These are phyloP conservation scores for Reticulascus tulasneorum DNA, from an alignment of 2,329 filamentous ascomycete species.

Conservation along the genomic window DNA sequence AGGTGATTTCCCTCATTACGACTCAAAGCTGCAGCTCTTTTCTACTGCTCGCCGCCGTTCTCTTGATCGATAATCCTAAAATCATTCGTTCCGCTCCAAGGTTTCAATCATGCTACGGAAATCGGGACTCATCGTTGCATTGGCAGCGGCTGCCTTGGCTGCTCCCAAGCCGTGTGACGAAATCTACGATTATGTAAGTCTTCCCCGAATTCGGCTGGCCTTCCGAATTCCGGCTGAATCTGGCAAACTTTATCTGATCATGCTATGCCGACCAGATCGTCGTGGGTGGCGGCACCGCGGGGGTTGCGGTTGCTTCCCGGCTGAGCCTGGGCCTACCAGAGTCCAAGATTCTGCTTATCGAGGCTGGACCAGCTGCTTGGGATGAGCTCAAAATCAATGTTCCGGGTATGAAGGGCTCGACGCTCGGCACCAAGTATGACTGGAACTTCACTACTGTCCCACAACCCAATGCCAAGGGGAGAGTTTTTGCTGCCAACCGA, in stretches of 20 bases:
- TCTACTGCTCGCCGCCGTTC: too few species aligned
- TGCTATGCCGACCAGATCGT: slow-evolving; percentile 18
- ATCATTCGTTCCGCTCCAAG: too few species aligned
- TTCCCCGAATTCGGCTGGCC: too few species aligned
- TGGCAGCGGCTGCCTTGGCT: slow-evolving; percentile 4
- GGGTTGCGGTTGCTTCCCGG: slow-evolving; percentile 24
- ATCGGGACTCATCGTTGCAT: slow-evolving; percentile 6
- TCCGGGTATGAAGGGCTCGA: slow-evolving; percentile 21
- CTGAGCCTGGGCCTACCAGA: slow-evolving; percentile 18
- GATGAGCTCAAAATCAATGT: slow-evolving; percentile 22
- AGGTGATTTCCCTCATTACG: too few species aligned
- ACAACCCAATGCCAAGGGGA: slow-evolving; percentile 31
- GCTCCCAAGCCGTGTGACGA: slow-evolving; percentile 3
- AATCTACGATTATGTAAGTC: slow-evolving; percentile 15
- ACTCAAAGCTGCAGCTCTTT: too few species aligned
- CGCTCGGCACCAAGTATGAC: slow-evolving; percentile 22
- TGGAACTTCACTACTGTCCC: slow-evolving; percentile 37
- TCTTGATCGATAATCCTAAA: too few species aligned
- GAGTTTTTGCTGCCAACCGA: slow-evolving; percentile 32
- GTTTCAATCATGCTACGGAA: slow-evolving; percentile 12
- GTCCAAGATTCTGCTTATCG: slow-evolving; percentile 23
- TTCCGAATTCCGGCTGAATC: too few species aligned
- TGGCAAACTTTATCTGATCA: slow-evolving; percentile 1
- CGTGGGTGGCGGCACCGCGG: slow-evolving; percentile 30
- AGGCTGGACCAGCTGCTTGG: slow-evolving; percentile 22